phyloP scores from a whole-genome alignment of 108 stramenopile genomes.

The Chaetoceros muelleri region DNA sequence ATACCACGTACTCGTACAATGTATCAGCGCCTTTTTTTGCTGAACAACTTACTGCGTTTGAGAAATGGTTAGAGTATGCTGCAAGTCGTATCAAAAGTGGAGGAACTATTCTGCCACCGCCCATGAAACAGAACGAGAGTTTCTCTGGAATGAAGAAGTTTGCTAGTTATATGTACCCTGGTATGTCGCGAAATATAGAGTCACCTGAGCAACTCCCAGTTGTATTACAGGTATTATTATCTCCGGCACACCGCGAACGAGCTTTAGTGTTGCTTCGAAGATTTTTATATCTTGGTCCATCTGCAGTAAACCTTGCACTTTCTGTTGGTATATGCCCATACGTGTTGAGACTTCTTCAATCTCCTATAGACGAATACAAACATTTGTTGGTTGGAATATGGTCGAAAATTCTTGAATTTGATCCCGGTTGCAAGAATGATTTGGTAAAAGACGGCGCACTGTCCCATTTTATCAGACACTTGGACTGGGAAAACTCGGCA shows the following conservation, averaged over 20 bases:
- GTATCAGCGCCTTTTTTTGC: slow-evolving; percentile 87
- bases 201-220: slow-evolving; percentile 94
- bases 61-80: slow-evolving; percentile 94
- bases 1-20: too few species aligned
- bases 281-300: slow-evolving; percentile 87
- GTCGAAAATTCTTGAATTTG: slow-evolving; percentile 88
- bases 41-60: slow-evolving; percentile 95
- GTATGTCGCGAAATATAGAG: slow-evolving; percentile 28
- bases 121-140: slow-evolving; percentile 11
- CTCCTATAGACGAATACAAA: slow-evolving; percentile 80
- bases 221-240: slow-evolving; percentile 90
- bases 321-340: slow-evolving; percentile 96
- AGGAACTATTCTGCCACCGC: background rate
- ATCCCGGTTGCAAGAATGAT: slow-evolving; percentile 83
- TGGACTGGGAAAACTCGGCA: slow-evolving; percentile 36
- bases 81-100: slow-evolving; percentile 5
- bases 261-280: slow-evolving; percentile 82
- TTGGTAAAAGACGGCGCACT: slow-evolving; percentile 84
- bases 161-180: background rate
- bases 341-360: slow-evolving; percentile 89
- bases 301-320: slow-evolving; percentile 90
- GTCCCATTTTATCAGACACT: slow-evolving; percentile 76
- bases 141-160: slow-evolving; percentile 6
- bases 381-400: slow-evolving; percentile 90
- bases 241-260: slow-evolving; percentile 83